A percentile compares a stretch with the other conserved stretches of the same genome.
These are phyloP conservation scores for Galium porrigens DNA, from an alignment of 305 asterid genomes.

Conservation along the genomic window DNA sequence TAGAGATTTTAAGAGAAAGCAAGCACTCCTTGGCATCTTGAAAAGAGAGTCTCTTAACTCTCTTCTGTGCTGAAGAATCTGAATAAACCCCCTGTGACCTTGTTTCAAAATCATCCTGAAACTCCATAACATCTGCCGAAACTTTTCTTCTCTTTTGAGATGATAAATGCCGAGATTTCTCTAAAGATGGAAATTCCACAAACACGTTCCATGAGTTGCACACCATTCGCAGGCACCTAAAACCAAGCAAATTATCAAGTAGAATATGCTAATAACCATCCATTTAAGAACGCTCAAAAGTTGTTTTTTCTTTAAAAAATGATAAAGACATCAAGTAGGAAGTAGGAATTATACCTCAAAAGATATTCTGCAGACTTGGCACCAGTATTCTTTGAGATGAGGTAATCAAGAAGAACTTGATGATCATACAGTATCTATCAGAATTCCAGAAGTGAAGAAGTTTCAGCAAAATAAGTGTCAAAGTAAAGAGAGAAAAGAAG, in stretches of 20 bases:
- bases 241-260: conserved; percentile 1
- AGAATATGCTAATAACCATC: conserved; percentile 7
- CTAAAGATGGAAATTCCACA: conserved; percentile 39
- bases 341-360: conserved; percentile 36
- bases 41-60: conserved; percentile 23
- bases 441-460: conserved; percentile 4
- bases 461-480: conserved; percentile 4
- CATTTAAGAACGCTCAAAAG: not conserved
- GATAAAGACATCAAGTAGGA: conserved; percentile 8
- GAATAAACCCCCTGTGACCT: conserved; percentile 13
- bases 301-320: not conserved
- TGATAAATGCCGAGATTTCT: conserved; percentile 18
- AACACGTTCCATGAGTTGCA: conserved; percentile 60
- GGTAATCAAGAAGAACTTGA: conserved; percentile 92
- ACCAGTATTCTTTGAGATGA: conserved; percentile 79
- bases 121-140: conserved; percentile 15
- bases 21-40: conserved; percentile 54
- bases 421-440: conserved; percentile 80
- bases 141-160: conserved; percentile 36
- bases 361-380: conserved; percentile 73
- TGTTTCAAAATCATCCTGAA: conserved; percentile 15
- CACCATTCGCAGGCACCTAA: conserved; percentile 55
- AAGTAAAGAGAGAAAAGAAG: conserved; percentile 1
- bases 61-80: conserved; percentile 17
- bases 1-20: conserved; percentile 45